Evolutionary conservation across 2,329 filamentous ascomycete genomes (phyloP), one percentile per base, ranked within the genome.

Genomic region (Alternaria ethzedia): DNA sequence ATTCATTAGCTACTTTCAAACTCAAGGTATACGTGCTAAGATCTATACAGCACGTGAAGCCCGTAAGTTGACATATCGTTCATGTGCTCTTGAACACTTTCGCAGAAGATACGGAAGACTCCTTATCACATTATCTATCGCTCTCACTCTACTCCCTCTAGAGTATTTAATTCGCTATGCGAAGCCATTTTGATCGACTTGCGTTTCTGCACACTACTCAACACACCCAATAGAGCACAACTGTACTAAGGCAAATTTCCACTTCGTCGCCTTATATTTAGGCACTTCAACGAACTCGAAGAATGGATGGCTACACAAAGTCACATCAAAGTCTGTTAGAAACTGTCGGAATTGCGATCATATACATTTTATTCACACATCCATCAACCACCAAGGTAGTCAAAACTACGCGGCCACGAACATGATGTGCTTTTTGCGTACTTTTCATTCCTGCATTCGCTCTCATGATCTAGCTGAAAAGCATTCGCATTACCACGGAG

Each of bases 401-500:
- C 49, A n/a, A 28, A 36, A 21, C 32, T 41, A 23, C 28, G 28
- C 30, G 49, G 49, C 20, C 20, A 52, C 49, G 49, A 51, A 36
- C 20, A 41, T 21, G 12, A 36, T 52, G 30, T 52, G 11, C 49
- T 54, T 54, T 54, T 44, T 32, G 25, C 41, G 30, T 52, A 52
- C 49, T 54, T 54, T 54, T 44, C 52, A 44, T 54, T 54, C n/a
- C 32, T 54, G 52, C 52, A 12, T 54, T 54, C 52, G 23, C 52
- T 43, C 52, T 54, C 36, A 44, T 54, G 36, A 54, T 54, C 52
- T 54, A 54, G 32, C 52, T 54, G 52, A 44, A 54, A 54, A 54
- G 36, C 52, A 41, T 20, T 54, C 52, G 52, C 52, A 54, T 54
- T 54, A 54, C 52, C 52, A 54, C 52, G 52, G 36, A 54, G 41